These are phyloP conservation scores for Pseudogymnoascus sp. DNA, from an alignment of 2,329 filamentous ascomycete genomes.

Conservation along the genomic window DNA sequence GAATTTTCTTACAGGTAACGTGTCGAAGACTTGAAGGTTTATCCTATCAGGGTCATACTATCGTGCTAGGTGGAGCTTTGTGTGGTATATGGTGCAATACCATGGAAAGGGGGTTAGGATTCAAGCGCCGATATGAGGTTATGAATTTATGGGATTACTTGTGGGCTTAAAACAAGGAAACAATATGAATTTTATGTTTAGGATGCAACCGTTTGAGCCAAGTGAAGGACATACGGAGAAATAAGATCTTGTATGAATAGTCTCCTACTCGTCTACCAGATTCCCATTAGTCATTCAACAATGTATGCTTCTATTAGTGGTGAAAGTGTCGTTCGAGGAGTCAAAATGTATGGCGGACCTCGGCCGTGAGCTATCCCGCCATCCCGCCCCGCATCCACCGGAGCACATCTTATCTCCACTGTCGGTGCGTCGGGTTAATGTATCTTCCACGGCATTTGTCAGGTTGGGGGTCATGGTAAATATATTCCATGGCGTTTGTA, in stretches of 20 bases:
- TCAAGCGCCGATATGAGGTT: neutral
- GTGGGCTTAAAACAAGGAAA: neutral
- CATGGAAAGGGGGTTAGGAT: neutral
- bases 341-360: neutral
- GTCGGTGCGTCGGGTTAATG: neutral
- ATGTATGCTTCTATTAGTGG: neutral
- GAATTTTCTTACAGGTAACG: neutral
- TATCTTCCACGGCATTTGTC: neutral
- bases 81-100: neutral
- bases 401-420: neutral
- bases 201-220: neutral
- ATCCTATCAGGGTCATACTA: neutral
- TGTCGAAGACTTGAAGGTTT: neutral
- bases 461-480: neutral
- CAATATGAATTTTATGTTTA: neutral
- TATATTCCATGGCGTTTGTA: neutral
- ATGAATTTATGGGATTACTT: neutral
- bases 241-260: neutral
- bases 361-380: neutral
- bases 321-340: neutral
- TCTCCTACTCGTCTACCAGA: neutral
- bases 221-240: neutral
- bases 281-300: neutral
- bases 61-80: neutral
- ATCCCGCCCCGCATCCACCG: neutral